A percentile compares a stretch with the other conserved stretches of the same genome.
These are phyloP conservation scores for Lactifluus volemus DNA, from an alignment of 768 basidiomycete genomes.

Conservation along the genomic window DNA sequence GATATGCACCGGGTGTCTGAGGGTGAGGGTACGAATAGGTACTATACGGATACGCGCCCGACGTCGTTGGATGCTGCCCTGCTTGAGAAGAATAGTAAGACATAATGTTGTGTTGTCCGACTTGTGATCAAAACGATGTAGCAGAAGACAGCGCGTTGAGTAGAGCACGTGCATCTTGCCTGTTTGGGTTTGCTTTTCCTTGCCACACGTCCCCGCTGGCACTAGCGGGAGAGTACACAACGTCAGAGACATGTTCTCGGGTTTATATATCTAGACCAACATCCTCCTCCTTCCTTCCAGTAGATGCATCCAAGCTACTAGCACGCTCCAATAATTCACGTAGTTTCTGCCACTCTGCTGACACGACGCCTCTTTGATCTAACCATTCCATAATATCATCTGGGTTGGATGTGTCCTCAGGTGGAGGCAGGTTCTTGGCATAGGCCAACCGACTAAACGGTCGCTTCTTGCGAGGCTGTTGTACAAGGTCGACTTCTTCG, in stretches of 20 bases:
- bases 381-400: constrained; percentile 80
- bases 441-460: constrained; percentile 50
- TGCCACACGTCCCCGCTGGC: too few relatives aligned
- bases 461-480: constrained; percentile 29
- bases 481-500: constrained; percentile 50
- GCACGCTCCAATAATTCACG: constrained; percentile 70
- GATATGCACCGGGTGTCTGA: constrained; percentile 41
- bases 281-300: constrained; percentile 39
- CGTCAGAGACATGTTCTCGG: not conserved
- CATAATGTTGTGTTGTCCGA: constrained; percentile 18
- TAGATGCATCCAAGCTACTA: constrained; percentile 47
- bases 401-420: constrained; percentile 60
- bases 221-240: not conserved
- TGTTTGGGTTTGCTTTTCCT: too few relatives aligned
- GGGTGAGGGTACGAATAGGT: constrained; percentile 35
- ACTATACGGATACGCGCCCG: constrained; percentile 57
- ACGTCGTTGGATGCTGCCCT: constrained; percentile 27
- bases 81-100: constrained; percentile 26
- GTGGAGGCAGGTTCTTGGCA: constrained; percentile 46
- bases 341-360: constrained; percentile 60
- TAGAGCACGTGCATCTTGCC: too few relatives aligned
- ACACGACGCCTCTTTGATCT: constrained; percentile 57
- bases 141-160: not conserved
- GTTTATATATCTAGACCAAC: constrained; percentile 1
- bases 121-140: not conserved